These are phyloP conservation scores for Odontarrhena argentea DNA, from an alignment of 345 rosid species.

Conservation along the genomic window DNA sequence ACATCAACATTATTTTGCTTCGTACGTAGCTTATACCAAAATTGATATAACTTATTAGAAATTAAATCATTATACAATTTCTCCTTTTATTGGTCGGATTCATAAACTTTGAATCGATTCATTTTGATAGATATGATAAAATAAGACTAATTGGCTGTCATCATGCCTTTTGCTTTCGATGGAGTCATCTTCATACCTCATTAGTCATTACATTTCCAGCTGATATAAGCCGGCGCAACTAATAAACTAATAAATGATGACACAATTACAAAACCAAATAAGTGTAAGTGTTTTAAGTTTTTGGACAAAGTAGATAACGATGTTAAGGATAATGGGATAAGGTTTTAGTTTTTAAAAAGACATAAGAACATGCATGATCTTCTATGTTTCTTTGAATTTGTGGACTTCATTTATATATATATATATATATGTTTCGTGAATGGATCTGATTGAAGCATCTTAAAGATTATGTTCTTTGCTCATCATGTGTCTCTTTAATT, in stretches of 20 bases:
- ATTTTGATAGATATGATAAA: slow-evolving; percentile 21
- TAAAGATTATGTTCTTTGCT: slow-evolving; percentile 33
- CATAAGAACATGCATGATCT: slow-evolving; percentile 41
- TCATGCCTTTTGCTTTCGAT: slow-evolving; percentile 23
- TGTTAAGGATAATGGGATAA: slow-evolving; percentile 39
- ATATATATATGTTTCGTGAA: slow-evolving; percentile 30
- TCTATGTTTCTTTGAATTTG: slow-evolving; percentile 34
- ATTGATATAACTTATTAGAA: background rate
- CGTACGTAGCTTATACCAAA: no score
- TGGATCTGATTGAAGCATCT: slow-evolving; percentile 37
- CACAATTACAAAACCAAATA: slow-evolving; percentile 27
- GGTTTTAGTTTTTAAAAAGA: slow-evolving; percentile 18
- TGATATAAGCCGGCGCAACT: slow-evolving; percentile 32
- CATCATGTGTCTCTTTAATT: slow-evolving; percentile 25
- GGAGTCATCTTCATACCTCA: slow-evolving; percentile 8
- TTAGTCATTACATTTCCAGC: slow-evolving; percentile 20
- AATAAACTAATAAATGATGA: slow-evolving; percentile 13
- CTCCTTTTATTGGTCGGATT: background rate
- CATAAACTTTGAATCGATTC: background rate
- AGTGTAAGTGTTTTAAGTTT: slow-evolving; percentile 30
- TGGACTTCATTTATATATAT: slow-evolving; percentile 31
- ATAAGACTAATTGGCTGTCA: slow-evolving; percentile 27
- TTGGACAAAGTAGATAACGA: slow-evolving; percentile 42
- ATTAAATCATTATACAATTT: background rate
- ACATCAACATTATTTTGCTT: no score